These are phyloP conservation scores for Lecanicillium sp. DNA, from an alignment of 2,329 filamentous ascomycete genomes.

Conservation along the genomic window DNA sequence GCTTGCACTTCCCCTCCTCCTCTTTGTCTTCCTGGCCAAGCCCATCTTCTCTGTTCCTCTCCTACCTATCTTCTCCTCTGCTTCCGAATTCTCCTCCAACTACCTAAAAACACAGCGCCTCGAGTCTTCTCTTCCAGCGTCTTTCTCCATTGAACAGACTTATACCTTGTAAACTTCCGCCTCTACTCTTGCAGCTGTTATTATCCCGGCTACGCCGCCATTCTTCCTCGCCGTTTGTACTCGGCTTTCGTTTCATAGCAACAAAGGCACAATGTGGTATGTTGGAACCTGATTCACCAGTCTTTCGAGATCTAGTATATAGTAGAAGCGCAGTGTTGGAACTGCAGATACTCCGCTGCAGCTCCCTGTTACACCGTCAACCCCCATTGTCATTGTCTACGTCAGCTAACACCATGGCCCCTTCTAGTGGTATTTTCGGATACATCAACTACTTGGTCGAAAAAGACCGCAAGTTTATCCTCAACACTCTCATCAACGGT, in stretches of 20 bases:
- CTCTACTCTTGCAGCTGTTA: too few species aligned
- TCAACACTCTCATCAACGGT: slow-evolving; percentile 96
- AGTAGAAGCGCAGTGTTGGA: too few species aligned
- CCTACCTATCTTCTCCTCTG: too few species aligned
- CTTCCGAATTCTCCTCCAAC: too few species aligned
- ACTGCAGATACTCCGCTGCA: slow-evolving; percentile 6
- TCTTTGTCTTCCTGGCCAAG: background rate
- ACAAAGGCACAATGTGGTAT: slow-evolving; percentile 6
- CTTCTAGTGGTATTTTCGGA: slow-evolving; percentile 79
- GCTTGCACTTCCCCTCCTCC: background rate
- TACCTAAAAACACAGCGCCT: too few species aligned
- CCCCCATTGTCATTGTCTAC: slow-evolving; percentile 5
- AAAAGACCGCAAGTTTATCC: slow-evolving; percentile 94
- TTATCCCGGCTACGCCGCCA: background rate
- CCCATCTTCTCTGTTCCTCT: too few species aligned
- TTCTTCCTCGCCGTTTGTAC: background rate
- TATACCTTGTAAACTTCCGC: too few species aligned
- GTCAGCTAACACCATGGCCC: slow-evolving; percentile 18
- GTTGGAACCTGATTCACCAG: slow-evolving; percentile 9
- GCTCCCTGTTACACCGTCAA: background rate
- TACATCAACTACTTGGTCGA: slow-evolving; percentile 99
- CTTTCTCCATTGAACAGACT: too few species aligned
- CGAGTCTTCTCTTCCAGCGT: too few species aligned
- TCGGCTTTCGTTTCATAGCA: background rate
- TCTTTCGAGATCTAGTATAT: too few species aligned